Evolutionary conservation across 768 basidiomycete genomes (phyloP), one percentile per base, ranked within the genome.

Genomic region (Chalciporus piperatus): DNA sequence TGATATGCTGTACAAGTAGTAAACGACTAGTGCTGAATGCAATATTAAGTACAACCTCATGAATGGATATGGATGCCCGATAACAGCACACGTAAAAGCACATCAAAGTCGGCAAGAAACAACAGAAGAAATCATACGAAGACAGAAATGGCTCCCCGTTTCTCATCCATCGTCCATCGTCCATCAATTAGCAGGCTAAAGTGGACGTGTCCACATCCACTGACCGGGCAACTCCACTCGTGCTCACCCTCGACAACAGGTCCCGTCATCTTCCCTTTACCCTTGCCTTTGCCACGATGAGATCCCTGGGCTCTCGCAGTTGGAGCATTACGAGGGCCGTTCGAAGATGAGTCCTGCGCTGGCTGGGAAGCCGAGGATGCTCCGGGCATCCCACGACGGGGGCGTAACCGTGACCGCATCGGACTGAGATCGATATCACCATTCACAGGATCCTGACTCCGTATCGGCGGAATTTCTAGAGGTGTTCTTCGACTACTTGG

Each of bases 171-270:
- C 33, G 68, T 72, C 86, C 87, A 90, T 50, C 69, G 72, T 3
- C 83, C 84, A 38, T 74, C 75, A 11, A 84, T 59, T 53, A 78
- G 74, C 30, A 85, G 74, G 55, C 85, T 87, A 11, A 71, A 68
- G 64, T 88, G 86, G 32, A 71, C 57, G 13, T 64, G 66, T 10
- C 69, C 76, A 60, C 87, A 90, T 2, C 74, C 75, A 3, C 72
- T 57, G 2, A 89, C 83, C 0, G 87, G 87, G 60, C 87, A 90
- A 14, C 41, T 57, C 84, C 84, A 90, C 59, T 79, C 74, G 58
- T 77, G 73, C 59, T 74, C 72, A 27, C 70, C 81, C 59, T 83
- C 77, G 17, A 61, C 75, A 55, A 51, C 68, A 57, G 54, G 70
- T 27, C 38, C 60, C 60, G 59, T 71, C 52, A 59, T 68, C 52